Evolutionary conservation across 1,284 basidiomycete genomes (phyloP).

Genomic region (Fomitopsis betulina): DNA sequence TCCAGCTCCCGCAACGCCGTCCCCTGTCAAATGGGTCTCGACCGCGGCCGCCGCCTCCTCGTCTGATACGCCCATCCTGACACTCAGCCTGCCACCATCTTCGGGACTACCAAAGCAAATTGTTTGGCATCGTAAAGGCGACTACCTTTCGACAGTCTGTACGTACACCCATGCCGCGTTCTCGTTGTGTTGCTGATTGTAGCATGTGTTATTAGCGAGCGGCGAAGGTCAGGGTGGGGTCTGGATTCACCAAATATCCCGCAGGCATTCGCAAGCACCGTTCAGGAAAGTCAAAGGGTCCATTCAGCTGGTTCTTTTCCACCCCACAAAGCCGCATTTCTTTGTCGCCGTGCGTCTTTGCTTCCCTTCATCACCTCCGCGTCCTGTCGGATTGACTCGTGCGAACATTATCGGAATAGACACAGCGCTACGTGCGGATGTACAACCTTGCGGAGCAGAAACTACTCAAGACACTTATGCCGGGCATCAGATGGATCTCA

Average conservation of each 20-base stretch:
- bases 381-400: not conserved
- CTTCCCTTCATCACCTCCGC: not conserved
- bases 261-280: constrained; percentile 94
- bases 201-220: constrained; percentile 38
- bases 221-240: constrained; percentile 67
- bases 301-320: constrained; percentile 92
- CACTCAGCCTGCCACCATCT: constrained; percentile 52
- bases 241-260: constrained; percentile 93
- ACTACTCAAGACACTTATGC: constrained; percentile 86
- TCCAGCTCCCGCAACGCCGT: constrained; percentile 52
- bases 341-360: constrained; percentile 82
- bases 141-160: constrained; percentile 94
- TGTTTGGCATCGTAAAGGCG: constrained; percentile 91
- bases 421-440: constrained; percentile 93
- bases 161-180: constrained; percentile 23
- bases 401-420: constrained; percentile 39
- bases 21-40: constrained; percentile 64
- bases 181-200: constrained; percentile 3
- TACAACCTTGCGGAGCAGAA: constrained; percentile 96
- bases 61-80: constrained; percentile 54
- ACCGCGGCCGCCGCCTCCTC: constrained; percentile 42
- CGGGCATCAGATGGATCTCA: constrained; percentile 96
- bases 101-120: constrained; percentile 85
- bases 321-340: constrained; percentile 92
- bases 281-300: constrained; percentile 92